Base-by-base conservation (phyloP, 208 protist genomes). In the Acanthamoeba comandoni region DNA sequence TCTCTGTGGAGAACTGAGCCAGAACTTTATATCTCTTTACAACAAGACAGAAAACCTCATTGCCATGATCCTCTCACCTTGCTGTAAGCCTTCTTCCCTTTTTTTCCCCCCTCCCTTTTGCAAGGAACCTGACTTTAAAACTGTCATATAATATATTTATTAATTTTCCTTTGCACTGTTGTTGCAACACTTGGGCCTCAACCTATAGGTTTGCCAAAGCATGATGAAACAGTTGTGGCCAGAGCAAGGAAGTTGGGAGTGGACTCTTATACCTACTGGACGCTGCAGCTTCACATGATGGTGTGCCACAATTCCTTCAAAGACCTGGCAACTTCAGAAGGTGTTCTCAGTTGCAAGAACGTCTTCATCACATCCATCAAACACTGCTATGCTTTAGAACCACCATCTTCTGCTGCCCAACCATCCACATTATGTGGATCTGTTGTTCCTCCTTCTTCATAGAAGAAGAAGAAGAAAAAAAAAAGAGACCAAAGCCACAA, bases 191-290 rank as follows among this genome's bases (percentile, higher is more conserved):
- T n/a, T n/a, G n/a, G n/a, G n/a, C n/a, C n/a, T n/a, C n/a, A n/a
- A n/a, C n/a, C n/a, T n/a, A n/a, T n/a, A n/a, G n/a, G n/a, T n/a
- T 26, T 80, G 43, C 70, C 70, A 43, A 80, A 80, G 70, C 70
- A 80, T 26, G 43, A 80, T 13, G 49, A 51, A 24, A 26, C 9
- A 15, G 49, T 51, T 22, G 43, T 80, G 39, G 70, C 52, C 49
- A 43, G 70, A n/a, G 70, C 70, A 22, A 80, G 58, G 70, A 80
- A 80, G 48, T 26, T 80, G 12, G 70, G 70, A 9, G 24, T 80
- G 2, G 70, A 80, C 19, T 80, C 70, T 24, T 80, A 80, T 17
- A 60, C 70, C 15, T 80, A 80, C 70, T 80, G 70, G 70, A 51
- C 70, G 11, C 70, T 80, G 22, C 70, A 80, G 43, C 70, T 80